Evolutionary conservation across 1,139 yeast genomes (phyloP), one percentile per base, ranked within the genome.

Genomic region (Schizosaccharomyces versatilis): DNA sequence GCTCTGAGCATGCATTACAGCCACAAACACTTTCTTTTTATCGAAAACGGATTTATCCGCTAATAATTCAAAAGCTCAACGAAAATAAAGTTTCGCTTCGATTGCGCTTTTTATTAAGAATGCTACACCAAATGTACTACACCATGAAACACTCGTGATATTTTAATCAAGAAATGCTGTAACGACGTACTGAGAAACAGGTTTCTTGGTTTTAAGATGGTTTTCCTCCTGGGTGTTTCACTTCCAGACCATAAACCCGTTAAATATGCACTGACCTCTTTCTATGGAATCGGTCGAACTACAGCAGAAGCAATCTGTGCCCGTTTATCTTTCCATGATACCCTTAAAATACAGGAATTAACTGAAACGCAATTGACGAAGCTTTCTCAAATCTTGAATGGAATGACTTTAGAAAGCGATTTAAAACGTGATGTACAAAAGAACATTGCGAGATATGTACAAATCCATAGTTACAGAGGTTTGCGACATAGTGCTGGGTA

Each of bases 311-410:
- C 73, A 63, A 72, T 93, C 55, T 85, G 96, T 67, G 81, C 97
- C 51, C 84, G 79, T 65, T 78, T 90, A 36, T 95, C 95, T 8
- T 76, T 90, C 57, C 90, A 88, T 65, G 97, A 97, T 47, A 74
- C 77, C 66, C 86, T 88, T 94, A 78, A 94, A 69, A 82, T 90
- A 84, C 90, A 84, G 66, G 94, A 90, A 68, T 75, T 90, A 52
- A 73, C 82, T 38, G 98, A 90, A 68, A 84, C 88, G 52, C 94
- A 86, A 63, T 76, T 86, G 54, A 76, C 90, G 76, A 78, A 84
- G 48, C 73, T 90, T 51, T 82, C 95, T 53, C 88, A 86, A 67
- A 96, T 90, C 65, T 73, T 90, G 54, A 78, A 94, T 1, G 82
- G 78, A 54, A 73, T 84, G 73, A 78, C 84, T 41, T 82, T 90